These are phyloP conservation scores for Crinitomyces ghanaensis DNA, from an alignment of 805 yeast genomes.

Conservation along the genomic window DNA sequence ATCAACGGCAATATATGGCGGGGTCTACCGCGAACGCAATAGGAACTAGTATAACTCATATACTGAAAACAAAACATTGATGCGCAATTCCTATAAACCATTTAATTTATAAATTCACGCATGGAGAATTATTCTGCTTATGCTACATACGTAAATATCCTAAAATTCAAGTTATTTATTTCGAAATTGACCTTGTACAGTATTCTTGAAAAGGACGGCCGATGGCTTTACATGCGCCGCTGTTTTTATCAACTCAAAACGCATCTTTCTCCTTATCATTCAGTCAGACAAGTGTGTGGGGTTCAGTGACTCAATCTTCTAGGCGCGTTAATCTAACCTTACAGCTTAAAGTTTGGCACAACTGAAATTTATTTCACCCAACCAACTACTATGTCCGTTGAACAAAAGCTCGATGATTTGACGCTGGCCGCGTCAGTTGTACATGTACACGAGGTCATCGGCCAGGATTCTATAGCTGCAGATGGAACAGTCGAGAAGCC, in stretches of 20 bases:
- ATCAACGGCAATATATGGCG: too few relatives aligned
- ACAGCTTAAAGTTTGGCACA: not conserved
- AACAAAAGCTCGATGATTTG: constrained; percentile 13
- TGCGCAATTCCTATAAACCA: too few relatives aligned
- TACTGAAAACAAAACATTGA: too few relatives aligned
- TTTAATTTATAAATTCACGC: too few relatives aligned
- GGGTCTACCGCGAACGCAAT: too few relatives aligned
- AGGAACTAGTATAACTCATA: too few relatives aligned
- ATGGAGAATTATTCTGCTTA: too few relatives aligned
- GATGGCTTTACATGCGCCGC: too few relatives aligned
- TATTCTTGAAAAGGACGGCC: not conserved
- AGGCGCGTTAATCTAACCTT: too few relatives aligned
- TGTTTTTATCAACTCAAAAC: not conserved
- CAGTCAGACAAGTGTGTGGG: not conserved
- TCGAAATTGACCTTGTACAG: not conserved
- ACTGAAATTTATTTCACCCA: constrained; percentile 3
- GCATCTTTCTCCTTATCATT: not conserved
- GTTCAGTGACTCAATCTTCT: not conserved
- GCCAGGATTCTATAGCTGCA: constrained; percentile 49
- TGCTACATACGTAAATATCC: too few relatives aligned
- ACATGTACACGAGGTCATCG: constrained; percentile 65
- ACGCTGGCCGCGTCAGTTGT: constrained; percentile 20
- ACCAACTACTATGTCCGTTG: constrained; percentile 14
- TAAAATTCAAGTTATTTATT: too few relatives aligned
- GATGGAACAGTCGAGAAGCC: constrained; percentile 61